Base-by-base conservation (phyloP, 371 early-diverging fungal species). In the Entomophthora muscae region DNA sequence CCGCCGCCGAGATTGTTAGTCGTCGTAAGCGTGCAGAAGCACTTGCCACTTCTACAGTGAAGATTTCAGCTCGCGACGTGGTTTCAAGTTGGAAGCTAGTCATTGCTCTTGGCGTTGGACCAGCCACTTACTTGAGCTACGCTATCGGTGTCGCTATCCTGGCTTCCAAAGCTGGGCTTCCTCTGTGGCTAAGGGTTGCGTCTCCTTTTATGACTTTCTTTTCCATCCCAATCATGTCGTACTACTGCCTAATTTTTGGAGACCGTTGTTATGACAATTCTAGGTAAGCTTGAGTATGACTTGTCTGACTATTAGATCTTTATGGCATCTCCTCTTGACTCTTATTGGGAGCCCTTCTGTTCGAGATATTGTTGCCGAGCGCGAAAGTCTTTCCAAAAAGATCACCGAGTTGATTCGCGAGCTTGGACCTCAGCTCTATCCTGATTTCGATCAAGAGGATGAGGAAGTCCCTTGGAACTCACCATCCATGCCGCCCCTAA, bases 21-120 rank as follows among this genome's bases (percentile, higher is more conserved):
- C 72, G 80, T 51, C 76, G 78, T 63, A 93, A 92, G 71, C 90
- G 90, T 0, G 82, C 73, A 51, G 92, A 93, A 68, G 98, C 97
- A 0, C 75, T 90, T 57, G 85, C 83, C 0, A 84, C 79, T 17
- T 94, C 95, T 5, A 82, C 84, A 27, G 96, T 98, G 59, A 98
- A 98, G 69, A 81, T 97, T 65, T 78, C 79, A 29, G 98, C 92
- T n/a, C 81, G 85, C 53, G 98, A 98, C 70, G 97, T 98, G 3
- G 71, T 97, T 12, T 91, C 93, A 0, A 94, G 98, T 21, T 97
- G 98, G 98, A 96, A 96, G 67, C 76, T 95, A 3, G 71, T 93
- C 21, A 86, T 89, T 12, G 85, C 88, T 2, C 69, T 93, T 51
- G 87, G 81, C 0, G 70, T 91, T 26, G 75, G 88, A 54, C 95